Conservation (phyloP, 768 basidiomycete genomes). For the Leccinellum rugosiceps region DNA sequence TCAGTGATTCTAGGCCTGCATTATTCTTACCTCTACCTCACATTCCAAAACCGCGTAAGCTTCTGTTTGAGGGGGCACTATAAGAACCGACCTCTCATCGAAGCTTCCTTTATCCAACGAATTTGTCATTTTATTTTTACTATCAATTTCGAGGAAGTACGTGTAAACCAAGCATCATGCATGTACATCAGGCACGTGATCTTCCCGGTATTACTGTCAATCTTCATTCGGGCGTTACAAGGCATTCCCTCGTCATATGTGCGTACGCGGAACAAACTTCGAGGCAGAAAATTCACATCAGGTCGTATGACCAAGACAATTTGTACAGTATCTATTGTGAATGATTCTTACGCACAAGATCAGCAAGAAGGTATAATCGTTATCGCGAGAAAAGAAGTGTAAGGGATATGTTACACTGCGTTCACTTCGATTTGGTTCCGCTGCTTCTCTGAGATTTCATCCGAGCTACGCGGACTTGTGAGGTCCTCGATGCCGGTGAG, state of each 20-base stretch:
- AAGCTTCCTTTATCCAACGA: neutral
- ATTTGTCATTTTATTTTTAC: neutral
- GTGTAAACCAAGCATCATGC: neutral
- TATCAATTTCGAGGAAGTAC: neutral
- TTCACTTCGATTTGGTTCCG: neutral
- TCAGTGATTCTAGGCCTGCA: conserved; percentile 31
- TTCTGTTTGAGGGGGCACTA: conserved; percentile 36
- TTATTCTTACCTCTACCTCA: conserved; percentile 29
- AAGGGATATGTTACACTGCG: neutral
- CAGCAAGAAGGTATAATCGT: neutral
- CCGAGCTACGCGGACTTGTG: conserved; percentile 3
- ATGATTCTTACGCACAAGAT: neutral
- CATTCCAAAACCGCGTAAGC: conserved; percentile 34
- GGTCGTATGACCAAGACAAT: neutral
- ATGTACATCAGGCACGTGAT: neutral
- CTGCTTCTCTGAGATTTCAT: conserved; percentile 18
- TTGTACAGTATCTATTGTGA: neutral
- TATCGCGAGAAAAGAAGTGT: neutral
- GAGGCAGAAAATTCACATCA: neutral
- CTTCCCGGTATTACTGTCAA: neutral
- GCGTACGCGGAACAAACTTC: neutral
- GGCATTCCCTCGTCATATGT: too few relatives aligned
- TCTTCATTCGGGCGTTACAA: neutral
- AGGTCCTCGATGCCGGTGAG: conserved; percentile 24
- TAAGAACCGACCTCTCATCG: neutral